Conservation (phyloP, 176 grass and related monocot species). For the Eragrostis nindensis region DNA sequence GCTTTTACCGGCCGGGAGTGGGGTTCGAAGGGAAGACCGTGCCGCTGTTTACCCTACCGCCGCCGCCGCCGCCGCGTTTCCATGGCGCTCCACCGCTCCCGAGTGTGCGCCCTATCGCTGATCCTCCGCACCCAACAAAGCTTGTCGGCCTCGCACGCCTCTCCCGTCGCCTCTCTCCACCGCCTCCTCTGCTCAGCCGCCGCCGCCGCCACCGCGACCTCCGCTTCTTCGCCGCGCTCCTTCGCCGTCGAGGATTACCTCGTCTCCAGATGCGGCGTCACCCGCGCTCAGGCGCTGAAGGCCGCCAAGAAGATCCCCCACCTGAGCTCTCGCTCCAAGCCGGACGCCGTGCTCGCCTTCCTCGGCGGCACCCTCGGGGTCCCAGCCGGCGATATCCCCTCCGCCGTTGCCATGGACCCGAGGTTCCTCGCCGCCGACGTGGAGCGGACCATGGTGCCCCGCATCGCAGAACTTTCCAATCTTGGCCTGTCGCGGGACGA, state of each 20-base stretch:
- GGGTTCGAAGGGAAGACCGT: too few species aligned
- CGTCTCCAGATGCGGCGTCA: not conserved
- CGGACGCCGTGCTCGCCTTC: constrained; percentile 53
- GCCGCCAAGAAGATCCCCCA: not conserved
- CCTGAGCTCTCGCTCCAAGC: constrained; percentile 1
- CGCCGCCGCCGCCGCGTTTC: constrained; percentile 14
- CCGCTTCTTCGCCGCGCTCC: not conserved
- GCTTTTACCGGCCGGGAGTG: too few species aligned
- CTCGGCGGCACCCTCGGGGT: constrained; percentile 3
- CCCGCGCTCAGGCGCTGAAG: not conserved
- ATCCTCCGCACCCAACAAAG: not conserved
- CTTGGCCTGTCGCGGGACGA: not conserved
- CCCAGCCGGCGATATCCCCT: not conserved
- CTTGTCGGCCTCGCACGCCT: not conserved
- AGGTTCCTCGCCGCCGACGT: not conserved
- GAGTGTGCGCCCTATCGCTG: not conserved
- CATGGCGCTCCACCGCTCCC: not conserved
- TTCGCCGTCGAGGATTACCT: not conserved
- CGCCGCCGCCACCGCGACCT: not conserved
- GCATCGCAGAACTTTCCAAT: not conserved
- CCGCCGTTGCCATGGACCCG: not conserved
- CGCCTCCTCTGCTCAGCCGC: not conserved
- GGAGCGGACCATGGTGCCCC: not conserved
- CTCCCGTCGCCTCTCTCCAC: not conserved
- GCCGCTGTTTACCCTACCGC: not conserved